Base-by-base conservation (phyloP, 441 rosid genomes). In the Pelargonium fulgidum region DNA sequence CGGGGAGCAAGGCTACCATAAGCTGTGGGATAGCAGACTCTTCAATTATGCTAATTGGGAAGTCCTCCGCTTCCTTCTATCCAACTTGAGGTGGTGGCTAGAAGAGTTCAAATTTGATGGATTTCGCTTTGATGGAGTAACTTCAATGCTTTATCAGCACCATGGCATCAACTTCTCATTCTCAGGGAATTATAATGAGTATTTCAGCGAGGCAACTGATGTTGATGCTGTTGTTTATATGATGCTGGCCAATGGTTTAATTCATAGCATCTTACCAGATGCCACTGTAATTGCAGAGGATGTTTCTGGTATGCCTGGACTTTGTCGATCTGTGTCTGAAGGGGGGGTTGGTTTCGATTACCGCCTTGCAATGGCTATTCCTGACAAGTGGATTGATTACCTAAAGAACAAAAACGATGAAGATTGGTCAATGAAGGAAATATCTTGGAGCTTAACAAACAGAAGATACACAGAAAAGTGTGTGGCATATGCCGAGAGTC, bases 291-390 rank as follows among this genome's bases (percentile, higher is more conserved):
- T 90, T 76, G 93, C 96, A 44, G 96, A 90, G 80, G 93, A 90
- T 77, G 96, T 90, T 68, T 90, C 96, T 59, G 96, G 93, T 65
- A 88, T 86, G 93, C 96, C 96, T 68, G 96, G 87, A 77, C 93
- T 90, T 72, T 79, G 93, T 70, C 75, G 77, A 72, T 77, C 86
- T 69, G 93, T 85, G 68, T 77, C 80, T 69, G 87, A 82, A 66
- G 90, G 87, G 16, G 92, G 92, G 20, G 66, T 82, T 58, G 96
- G 96, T 73, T 88, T 86, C 42, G 87, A 90, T 66, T 90, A 83
- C 78, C 89, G 93, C 72, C 77, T 90, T 69, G 90, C 92, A n/a
- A 90, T 90, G 96, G 96, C 85, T 52, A 83, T 90, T 70, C 96
- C 96, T 72, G 96, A 90, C 79, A 87, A 70, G 73, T 88, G 96